A percentile compares a stretch with the other conserved stretches of the same genome.
These are phyloP conservation scores for Bothriochloa decipiens DNA, from an alignment of 176 grass and related monocot genomes.

Conservation along the genomic window DNA sequence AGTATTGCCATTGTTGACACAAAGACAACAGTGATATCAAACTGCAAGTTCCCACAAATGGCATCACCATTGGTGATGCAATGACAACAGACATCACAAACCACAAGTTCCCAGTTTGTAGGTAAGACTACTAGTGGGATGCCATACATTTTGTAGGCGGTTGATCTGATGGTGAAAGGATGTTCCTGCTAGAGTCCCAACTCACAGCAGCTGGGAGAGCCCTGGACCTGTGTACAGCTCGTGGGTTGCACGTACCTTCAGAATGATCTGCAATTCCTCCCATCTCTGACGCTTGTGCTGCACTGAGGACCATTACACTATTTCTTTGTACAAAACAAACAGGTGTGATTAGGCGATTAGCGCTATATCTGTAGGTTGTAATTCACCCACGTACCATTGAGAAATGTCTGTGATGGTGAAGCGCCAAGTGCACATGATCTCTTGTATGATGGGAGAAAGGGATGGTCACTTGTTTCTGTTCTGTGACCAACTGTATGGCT, in stretches of 20 bases:
- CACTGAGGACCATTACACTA: not conserved
- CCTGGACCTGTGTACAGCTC: conserved; percentile 11
- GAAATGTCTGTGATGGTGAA: not conserved
- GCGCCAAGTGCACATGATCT: not conserved
- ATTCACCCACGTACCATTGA: not conserved
- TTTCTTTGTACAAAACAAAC: not conserved
- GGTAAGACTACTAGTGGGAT: not conserved
- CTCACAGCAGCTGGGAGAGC: not conserved
- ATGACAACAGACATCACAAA: not conserved
- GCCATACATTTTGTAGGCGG: conserved; percentile 11
- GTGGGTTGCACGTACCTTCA: not conserved
- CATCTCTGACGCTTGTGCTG: not conserved
- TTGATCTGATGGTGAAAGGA: conserved; percentile 11
- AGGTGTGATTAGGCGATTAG: not conserved
- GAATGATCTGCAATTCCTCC: not conserved
- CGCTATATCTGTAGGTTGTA: not conserved
- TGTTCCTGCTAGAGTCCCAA: not conserved
- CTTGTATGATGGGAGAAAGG: too few relatives aligned
- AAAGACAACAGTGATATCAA: not conserved
- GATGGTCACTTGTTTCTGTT: too few relatives aligned
- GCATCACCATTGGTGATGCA: not conserved
- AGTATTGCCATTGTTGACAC: not conserved
- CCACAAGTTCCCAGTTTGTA: not conserved
- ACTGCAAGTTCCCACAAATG: not conserved
- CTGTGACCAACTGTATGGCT: too few relatives aligned